Evolutionary conservation across 192 early-diverging fungal species (phyloP).

Genomic region (Paraglomus brasilianum): DNA sequence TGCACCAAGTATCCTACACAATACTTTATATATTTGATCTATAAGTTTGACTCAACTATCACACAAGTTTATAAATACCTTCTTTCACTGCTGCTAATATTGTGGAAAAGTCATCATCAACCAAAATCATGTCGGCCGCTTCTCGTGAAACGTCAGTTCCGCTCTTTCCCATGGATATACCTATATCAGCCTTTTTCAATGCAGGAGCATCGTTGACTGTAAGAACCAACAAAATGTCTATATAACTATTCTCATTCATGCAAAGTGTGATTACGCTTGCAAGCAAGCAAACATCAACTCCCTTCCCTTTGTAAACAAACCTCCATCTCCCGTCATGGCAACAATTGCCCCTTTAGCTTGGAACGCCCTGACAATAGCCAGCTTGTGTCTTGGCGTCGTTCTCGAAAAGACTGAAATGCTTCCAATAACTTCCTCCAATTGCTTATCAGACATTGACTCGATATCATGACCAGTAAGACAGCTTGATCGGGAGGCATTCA

Average conservation of each 20-base stretch:
- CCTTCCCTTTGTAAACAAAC: neutral
- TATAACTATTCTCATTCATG: neutral
- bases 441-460: conserved; percentile 62
- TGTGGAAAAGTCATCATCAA: conserved; percentile 94
- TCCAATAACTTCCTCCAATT: conserved; percentile 62
- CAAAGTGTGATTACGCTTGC: no score
- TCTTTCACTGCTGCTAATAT: conserved; percentile 94
- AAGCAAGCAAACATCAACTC: no score
- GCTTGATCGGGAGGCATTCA: conserved; percentile 49
- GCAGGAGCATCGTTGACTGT: conserved; percentile 97
- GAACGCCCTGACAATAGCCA: conserved; percentile 85
- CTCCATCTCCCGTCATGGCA: conserved; percentile 95
- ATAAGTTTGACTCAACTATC: neutral
- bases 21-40: neutral
- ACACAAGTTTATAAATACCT: conserved; percentile 45
- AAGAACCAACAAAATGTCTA: neutral
- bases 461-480: conserved; percentile 75
- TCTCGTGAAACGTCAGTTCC: conserved; percentile 97
- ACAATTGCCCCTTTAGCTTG: conserved; percentile 85
- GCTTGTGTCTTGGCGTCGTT: conserved; percentile 84
- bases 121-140: conserved; percentile 95
- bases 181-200: conserved; percentile 89
- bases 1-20: neutral
- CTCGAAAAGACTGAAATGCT: conserved; percentile 76
- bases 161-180: conserved; percentile 93